Conservation (phyloP, 139 green algal species). For the Haematococcus sp. region DNA sequence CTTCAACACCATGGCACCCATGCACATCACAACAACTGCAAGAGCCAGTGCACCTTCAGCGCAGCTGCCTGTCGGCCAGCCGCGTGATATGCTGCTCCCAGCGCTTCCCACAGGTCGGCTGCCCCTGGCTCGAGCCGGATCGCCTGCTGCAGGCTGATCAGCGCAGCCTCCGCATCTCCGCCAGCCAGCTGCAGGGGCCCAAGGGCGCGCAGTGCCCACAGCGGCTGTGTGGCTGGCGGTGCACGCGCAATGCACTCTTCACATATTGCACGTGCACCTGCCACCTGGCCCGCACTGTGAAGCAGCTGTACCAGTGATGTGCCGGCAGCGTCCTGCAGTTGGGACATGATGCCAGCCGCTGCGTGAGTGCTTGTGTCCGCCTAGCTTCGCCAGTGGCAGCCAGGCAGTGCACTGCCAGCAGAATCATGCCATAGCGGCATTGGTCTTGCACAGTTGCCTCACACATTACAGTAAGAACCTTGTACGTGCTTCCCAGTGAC, state of each 20-base stretch:
- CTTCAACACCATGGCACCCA: not conserved
- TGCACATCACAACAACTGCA: too few species aligned
- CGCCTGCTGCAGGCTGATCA: conserved; percentile 42
- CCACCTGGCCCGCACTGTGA: not conserved
- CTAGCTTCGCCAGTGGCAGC: too few species aligned
- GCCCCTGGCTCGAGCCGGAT: conserved; percentile 33
- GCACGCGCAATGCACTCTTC: too few species aligned
- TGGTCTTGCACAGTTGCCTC: too few species aligned
- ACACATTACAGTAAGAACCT: too few species aligned
- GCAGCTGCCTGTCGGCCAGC: conserved; percentile 48
- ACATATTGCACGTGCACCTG: not conserved
- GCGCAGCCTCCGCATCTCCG: conserved; percentile 23
- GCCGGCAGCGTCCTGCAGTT: not conserved
- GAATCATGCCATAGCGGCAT: too few species aligned
- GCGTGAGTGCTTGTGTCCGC: too few species aligned
- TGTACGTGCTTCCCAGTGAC: too few species aligned
- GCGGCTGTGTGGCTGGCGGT: too few species aligned
- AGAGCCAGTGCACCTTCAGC: conserved; percentile 44
- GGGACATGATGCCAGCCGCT: not conserved
- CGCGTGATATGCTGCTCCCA: conserved; percentile 58
- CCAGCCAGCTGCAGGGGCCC: not conserved
- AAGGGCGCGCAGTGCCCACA: not conserved
- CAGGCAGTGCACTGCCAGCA: conserved; percentile 17
- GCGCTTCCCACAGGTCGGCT: conserved; percentile 64
- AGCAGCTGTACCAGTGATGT: not conserved